These are phyloP conservation scores for Boletus fagicola DNA, from an alignment of 768 basidiomycete genomes.

Conservation along the genomic window DNA sequence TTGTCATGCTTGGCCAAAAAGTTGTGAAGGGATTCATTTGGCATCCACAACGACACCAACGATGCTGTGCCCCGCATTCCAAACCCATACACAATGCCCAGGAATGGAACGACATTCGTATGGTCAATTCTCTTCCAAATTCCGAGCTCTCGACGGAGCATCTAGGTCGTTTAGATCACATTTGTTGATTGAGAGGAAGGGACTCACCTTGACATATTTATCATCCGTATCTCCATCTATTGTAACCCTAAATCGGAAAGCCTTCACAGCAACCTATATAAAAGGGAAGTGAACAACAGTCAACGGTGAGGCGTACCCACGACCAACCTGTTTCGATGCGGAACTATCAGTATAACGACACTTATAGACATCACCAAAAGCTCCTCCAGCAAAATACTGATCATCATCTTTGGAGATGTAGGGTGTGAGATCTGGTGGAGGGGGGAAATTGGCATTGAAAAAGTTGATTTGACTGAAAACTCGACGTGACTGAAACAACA, in stretches of 20 bases:
- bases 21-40: not conserved
- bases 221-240: not conserved
- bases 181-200: not conserved
- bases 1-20: constrained; percentile 14
- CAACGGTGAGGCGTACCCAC: not conserved
- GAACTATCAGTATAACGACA: constrained; percentile 3
- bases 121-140: constrained; percentile 29
- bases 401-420: not conserved
- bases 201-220: not conserved
- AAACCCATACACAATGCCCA: not conserved
- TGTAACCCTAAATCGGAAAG: constrained; percentile 2
- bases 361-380: constrained; percentile 16
- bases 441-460: too few relatives aligned
- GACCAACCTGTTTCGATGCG: constrained; percentile 4
- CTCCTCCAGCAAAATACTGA: constrained; percentile 5
- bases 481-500: too few relatives aligned
- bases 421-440: constrained; percentile 9
- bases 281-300: not conserved
- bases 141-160: constrained; percentile 27
- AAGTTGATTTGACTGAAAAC: too few relatives aligned
- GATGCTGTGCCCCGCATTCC: not conserved
- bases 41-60: not conserved
- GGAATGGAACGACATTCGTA: constrained; percentile 24
- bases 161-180: not conserved
- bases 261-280: constrained; percentile 25